Conservation (phyloP, 2,329 filamentous ascomycete species). For the Aspergillus sp. region DNA sequence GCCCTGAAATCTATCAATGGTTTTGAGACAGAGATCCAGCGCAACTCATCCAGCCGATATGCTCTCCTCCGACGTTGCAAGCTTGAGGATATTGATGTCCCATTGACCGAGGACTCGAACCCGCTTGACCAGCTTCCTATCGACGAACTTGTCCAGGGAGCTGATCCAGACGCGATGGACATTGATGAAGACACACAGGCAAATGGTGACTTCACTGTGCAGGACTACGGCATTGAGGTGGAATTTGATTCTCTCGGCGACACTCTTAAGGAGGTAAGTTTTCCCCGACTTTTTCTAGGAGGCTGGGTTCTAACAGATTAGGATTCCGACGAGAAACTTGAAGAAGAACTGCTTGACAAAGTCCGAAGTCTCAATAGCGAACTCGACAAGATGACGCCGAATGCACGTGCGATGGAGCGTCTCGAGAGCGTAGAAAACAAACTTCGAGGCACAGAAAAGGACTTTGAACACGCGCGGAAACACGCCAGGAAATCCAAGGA, state of each 20-base stretch:
- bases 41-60: conserved; percentile 80
- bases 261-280: conserved; percentile 72
- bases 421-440: conserved; percentile 81
- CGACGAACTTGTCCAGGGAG: conserved; percentile 71
- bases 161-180: conserved; percentile 88
- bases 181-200: conserved; percentile 68
- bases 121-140: conserved; percentile 80
- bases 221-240: conserved; percentile 89
- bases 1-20: conserved; percentile 71
- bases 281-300: no score
- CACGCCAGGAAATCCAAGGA: conserved; percentile 73
- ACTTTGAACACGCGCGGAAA: conserved; percentile 81
- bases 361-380: conserved; percentile 73
- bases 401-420: conserved; percentile 92
- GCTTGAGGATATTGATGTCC: conserved; percentile 87
- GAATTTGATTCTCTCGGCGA: conserved; percentile 81
- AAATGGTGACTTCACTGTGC: conserved; percentile 58
- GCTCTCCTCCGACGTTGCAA: conserved; percentile 83
- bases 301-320: conserved; percentile 36
- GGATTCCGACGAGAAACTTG: conserved; percentile 68
- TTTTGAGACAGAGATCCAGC: conserved; percentile 83
- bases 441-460: conserved; percentile 79
- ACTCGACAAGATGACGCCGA: conserved; percentile 92
- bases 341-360: conserved; percentile 74
- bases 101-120: conserved; percentile 69